Conservation (phyloP, 345 rosid species). For the Ailanthus altissimus region DNA sequence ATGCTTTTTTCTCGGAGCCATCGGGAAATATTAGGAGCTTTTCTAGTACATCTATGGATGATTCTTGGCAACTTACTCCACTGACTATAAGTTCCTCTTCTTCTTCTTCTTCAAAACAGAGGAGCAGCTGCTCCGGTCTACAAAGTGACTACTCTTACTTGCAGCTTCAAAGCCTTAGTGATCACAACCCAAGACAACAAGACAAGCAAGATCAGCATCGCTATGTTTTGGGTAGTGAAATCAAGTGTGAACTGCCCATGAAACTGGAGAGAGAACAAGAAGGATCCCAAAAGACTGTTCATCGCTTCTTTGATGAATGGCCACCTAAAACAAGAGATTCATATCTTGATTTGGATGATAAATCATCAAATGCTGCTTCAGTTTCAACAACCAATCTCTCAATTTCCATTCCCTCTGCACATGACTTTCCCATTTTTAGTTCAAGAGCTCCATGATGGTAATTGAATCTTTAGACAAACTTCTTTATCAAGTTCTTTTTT, state of each 20-base stretch:
- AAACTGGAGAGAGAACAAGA: slow-evolving; percentile 47
- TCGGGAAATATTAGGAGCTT: slow-evolving; percentile 59
- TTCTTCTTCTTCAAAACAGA: slow-evolving; percentile 46
- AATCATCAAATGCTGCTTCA: slow-evolving; percentile 51
- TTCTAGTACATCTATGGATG: slow-evolving; percentile 61
- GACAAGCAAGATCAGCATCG: slow-evolving; percentile 39
- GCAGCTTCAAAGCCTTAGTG: slow-evolving; percentile 53
- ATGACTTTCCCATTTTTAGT: slow-evolving; percentile 51
- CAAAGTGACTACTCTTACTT: slow-evolving; percentile 54
- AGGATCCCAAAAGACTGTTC: slow-evolving; percentile 65
- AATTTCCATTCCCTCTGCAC: slow-evolving; percentile 64
- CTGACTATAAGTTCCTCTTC: slow-evolving; percentile 56
- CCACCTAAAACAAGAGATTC: slow-evolving; percentile 61
- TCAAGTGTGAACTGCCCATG: slow-evolving; percentile 35
- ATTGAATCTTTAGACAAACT: background rate
- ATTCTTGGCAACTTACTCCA: slow-evolving; percentile 66
- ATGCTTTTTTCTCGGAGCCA: slow-evolving; percentile 71
- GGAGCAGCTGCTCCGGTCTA: slow-evolving; percentile 33
- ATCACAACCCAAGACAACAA: slow-evolving; percentile 31
- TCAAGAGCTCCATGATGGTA: slow-evolving; percentile 50
- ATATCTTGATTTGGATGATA: slow-evolving; percentile 65
- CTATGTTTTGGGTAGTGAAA: slow-evolving; percentile 40
- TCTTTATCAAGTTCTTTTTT: background rate
- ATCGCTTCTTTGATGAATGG: slow-evolving; percentile 88
- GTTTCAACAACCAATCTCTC: slow-evolving; percentile 57